These are phyloP conservation scores for Chlamydomonas sphaeroides DNA, from an alignment of 139 green algal species.

Conservation along the genomic window DNA sequence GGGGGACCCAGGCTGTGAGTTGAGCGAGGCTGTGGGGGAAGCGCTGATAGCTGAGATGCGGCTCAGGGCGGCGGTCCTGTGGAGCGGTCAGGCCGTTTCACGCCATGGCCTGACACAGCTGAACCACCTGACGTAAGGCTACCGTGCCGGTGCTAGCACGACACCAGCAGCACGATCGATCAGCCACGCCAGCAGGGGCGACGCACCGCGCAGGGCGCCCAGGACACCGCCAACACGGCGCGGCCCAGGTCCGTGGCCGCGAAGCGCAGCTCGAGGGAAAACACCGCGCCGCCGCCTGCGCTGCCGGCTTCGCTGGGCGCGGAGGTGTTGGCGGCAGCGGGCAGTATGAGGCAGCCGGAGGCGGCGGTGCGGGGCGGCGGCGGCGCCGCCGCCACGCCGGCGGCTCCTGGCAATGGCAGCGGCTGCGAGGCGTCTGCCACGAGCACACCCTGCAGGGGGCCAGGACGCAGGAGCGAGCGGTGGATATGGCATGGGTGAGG, in stretches of 20 bases:
- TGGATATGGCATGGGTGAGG: not conserved
- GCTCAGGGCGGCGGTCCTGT: too few species aligned
- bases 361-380: not conserved
- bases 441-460: not conserved
- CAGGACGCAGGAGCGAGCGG: not conserved
- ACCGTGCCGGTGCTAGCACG: too few species aligned
- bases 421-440: not conserved
- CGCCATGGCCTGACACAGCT: too few species aligned
- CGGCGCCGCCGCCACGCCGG: not conserved
- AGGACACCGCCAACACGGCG: not conserved
- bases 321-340: not conserved
- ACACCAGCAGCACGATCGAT: too few species aligned
- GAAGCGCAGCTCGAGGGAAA: not conserved
- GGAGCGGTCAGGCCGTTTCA: too few species aligned
- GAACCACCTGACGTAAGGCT: too few species aligned
- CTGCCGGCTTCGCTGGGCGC: too few species aligned
- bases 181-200: too few species aligned
- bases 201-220: too few species aligned
- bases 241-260: not conserved
- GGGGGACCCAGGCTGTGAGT: too few species aligned
- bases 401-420: not conserved
- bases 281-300: not conserved
- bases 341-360: not conserved
- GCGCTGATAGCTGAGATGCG: too few species aligned
- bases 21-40: too few species aligned